Conservation (phyloP, 805 yeast genomes). For the Yarrowia alimentaria region DNA sequence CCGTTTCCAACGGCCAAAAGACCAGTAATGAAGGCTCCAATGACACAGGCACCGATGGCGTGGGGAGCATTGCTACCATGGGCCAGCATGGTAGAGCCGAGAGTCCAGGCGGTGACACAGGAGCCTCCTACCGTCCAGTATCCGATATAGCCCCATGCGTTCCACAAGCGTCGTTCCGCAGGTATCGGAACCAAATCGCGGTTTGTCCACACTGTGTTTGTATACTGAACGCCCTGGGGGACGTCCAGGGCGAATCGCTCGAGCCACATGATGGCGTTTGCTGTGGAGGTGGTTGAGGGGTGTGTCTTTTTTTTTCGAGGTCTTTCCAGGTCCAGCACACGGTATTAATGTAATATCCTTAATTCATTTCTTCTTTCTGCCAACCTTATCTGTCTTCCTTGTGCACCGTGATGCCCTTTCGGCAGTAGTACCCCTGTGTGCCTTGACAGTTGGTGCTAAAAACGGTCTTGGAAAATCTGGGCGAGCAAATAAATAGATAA, state of each 20-base stretch:
- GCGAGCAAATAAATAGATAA: too few relatives aligned
- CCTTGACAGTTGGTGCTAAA: too few relatives aligned
- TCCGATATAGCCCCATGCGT: constrained; percentile 43
- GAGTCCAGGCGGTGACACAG: constrained; percentile 45
- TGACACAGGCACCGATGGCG: constrained; percentile 46
- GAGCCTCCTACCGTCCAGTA: constrained; percentile 36
- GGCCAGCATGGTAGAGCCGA: constrained; percentile 46
- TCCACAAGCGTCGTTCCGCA: constrained; percentile 49
- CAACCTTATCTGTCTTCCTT: too few relatives aligned
- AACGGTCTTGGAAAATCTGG: too few relatives aligned
- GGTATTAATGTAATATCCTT: too few relatives aligned
- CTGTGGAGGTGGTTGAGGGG: too few relatives aligned
- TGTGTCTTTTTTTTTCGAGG: too few relatives aligned
- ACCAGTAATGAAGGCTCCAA: constrained; percentile 46
- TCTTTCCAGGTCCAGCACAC: too few relatives aligned
- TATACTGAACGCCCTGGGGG: constrained; percentile 26
- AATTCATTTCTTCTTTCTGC: too few relatives aligned
- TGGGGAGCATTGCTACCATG: constrained; percentile 48
- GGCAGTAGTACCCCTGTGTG: too few relatives aligned
- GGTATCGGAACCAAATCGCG: constrained; percentile 48
- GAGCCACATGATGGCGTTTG: too few relatives aligned
- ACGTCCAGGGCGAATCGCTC: constrained; percentile 26
- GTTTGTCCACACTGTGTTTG: constrained; percentile 31
- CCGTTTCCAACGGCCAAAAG: constrained; percentile 47
- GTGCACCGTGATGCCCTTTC: too few relatives aligned